A percentile compares a stretch with the other conserved stretches of the same genome.
These are phyloP conservation scores for Hawksworthiomyces lignivorus DNA, from an alignment of 2,329 filamentous ascomycete genomes.

Conservation along the genomic window DNA sequence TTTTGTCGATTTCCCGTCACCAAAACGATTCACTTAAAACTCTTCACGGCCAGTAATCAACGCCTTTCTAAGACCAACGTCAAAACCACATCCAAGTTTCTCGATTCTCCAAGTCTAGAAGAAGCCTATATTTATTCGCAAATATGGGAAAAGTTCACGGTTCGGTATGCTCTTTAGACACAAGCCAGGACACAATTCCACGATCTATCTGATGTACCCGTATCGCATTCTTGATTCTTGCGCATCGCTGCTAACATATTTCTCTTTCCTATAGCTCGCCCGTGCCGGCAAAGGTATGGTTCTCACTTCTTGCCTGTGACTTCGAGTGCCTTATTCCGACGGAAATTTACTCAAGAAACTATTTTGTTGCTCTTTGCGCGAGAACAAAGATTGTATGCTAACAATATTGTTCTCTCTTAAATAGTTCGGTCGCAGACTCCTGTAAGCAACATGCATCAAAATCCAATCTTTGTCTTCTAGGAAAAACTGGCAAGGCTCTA, in stretches of 20 bases:
- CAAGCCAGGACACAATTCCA: too few species aligned
- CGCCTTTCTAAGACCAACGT: constrained; percentile 3
- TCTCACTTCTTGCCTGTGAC: constrained; percentile 68
- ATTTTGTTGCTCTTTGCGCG: too few species aligned
- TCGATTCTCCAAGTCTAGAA: background rate
- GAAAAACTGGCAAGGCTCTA: too few species aligned
- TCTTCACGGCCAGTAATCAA: constrained; percentile 1
- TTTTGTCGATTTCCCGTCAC: constrained; percentile 4
- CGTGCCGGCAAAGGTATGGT: constrained; percentile 81
- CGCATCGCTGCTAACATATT: background rate
- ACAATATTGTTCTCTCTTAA: background rate
- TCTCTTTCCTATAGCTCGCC: constrained; percentile 13
- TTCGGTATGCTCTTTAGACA: constrained; percentile 14
- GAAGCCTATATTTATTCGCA: constrained; percentile 6
- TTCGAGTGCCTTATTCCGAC: constrained; percentile 33
- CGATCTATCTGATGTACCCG: too few species aligned
- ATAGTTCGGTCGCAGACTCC: constrained; percentile 18
- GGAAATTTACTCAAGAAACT: too few species aligned
- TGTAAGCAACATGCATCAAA: too few species aligned
- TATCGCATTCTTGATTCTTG: background rate
- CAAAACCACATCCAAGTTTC: constrained; percentile 7
- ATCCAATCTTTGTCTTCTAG: too few species aligned
- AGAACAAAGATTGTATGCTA: too few species aligned
- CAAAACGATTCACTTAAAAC: background rate
- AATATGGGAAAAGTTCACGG: constrained; percentile 20